These are phyloP conservation scores for Rosa persica DNA, from an alignment of 306 rosid species.

Conservation along the genomic window DNA sequence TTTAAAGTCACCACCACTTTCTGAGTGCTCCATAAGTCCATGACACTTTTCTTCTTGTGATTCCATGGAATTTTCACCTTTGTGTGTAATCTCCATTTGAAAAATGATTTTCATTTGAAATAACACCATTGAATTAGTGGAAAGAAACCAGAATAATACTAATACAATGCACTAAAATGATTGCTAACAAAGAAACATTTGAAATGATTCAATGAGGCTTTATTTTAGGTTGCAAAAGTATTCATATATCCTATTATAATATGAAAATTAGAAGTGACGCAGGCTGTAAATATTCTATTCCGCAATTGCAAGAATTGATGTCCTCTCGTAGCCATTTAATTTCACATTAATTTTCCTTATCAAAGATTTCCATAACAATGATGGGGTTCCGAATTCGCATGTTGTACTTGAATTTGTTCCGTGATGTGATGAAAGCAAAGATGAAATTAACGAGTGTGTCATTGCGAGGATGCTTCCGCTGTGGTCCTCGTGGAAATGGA, in stretches of 20 bases:
- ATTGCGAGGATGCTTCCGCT: background rate
- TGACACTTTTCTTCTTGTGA: background rate
- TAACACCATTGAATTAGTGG: background rate
- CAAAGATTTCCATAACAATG: too few relatives aligned
- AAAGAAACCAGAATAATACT: background rate
- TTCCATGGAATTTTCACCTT: conserved; percentile 7
- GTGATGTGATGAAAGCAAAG: background rate
- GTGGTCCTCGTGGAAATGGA: background rate
- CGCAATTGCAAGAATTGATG: too few relatives aligned
- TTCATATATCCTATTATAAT: too few relatives aligned
- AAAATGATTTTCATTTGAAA: background rate
- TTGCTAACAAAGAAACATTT: background rate
- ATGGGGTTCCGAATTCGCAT: background rate
- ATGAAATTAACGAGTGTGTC: background rate
- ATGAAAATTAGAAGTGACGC: too few relatives aligned
- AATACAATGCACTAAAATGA: background rate
- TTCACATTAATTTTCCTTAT: too few relatives aligned
- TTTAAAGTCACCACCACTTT: conserved; percentile 6
- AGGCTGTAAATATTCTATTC: too few relatives aligned
- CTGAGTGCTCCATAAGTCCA: conserved; percentile 21
- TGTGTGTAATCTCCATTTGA: background rate
- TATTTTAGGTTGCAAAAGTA: too few relatives aligned
- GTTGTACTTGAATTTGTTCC: background rate
- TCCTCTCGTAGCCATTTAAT: too few relatives aligned
- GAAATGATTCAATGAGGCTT: background rate